Base-by-base conservation (phyloP, 1,284 basidiomycete genomes). In the Pascua guehoae region DNA sequence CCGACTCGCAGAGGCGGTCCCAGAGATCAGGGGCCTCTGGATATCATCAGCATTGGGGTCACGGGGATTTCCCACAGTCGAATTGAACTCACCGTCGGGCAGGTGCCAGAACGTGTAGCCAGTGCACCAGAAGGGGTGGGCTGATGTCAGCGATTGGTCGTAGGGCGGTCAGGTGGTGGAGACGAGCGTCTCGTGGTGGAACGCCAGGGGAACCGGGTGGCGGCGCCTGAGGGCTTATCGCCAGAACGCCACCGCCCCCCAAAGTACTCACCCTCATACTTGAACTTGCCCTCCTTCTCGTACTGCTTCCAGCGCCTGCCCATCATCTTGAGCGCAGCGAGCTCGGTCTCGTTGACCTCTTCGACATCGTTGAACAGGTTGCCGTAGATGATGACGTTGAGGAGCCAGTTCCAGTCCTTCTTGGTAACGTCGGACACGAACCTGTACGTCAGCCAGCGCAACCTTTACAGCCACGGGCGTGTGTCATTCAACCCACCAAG, bases 401-500 rank as follows among this genome's bases (percentile, higher is more conserved):
- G 77, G 47, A 93, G 80, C 94, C 95, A 98, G 62, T 91, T 84
- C 91, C 93, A 98, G 72, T 98, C 95, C 76, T 92, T 90, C 76
- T 84, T 88, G 43, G 94, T 97, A 32, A 98, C 95, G 72, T 98
- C 95, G n/a, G 89, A 92, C 50, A 94, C 91, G 75, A 95, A 94
- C 91, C 91, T 32, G 24, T 32, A 32, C 24, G 24, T 32, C 24
- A 32, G 24, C 7, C 24, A 32, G 24, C 24, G 7, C 24, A 32
- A 32, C 24, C 24, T 32, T 32, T 7, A 32, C 24, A 32, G 24
- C n/a, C 24, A 32, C 7, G 24, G 24, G 24, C n/a, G n/a, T 32
- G 24, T 32, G 4, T 3, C 24, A 3, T 32, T 32, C 4, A 32
- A 32, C 24, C 24, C 24, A 32, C 24, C 24, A 32, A 32, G 24